Evolutionary conservation across 495 filamentous ascomycete species (phyloP).

Genomic region (Neurospora tetraspora): DNA sequence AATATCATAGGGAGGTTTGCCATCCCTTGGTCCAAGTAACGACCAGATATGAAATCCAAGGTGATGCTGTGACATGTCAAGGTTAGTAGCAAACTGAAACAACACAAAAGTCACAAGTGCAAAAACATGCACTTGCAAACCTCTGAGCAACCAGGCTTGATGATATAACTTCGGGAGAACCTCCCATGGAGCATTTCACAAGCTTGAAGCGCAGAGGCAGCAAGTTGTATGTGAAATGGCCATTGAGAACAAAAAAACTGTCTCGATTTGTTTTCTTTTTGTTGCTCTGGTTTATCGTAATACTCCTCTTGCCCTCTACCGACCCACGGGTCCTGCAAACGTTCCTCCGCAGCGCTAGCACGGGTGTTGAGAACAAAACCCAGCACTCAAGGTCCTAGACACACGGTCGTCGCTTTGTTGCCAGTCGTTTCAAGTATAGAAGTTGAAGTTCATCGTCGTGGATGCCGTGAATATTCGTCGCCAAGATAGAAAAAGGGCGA

Average conservation of each 20-base stretch:
- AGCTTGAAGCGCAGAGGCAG: slow-evolving; percentile 22
- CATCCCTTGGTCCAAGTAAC: background rate
- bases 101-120: background rate
- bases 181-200: slow-evolving; percentile 58
- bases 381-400: background rate
- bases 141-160: slow-evolving; percentile 14
- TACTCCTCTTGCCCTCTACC: background rate
- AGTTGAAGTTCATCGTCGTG: background rate
- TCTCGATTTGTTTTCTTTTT: slow-evolving; percentile 9
- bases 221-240: slow-evolving; percentile 45
- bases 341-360: background rate
- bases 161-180: slow-evolving; percentile 43
- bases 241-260: slow-evolving; percentile 40
- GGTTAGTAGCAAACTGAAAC: slow-evolving; percentile 1
- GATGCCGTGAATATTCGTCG: background rate
- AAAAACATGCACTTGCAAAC: background rate
- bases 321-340: background rate
- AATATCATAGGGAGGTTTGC: background rate
- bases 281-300: slow-evolving; percentile 4
- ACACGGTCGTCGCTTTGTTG: background rate
- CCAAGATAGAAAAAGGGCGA: background rate
- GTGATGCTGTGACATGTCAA: slow-evolving; percentile 4
- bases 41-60: background rate
- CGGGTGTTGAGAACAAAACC: background rate
- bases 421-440: background rate